Conservation (phyloP, 2,329 filamentous ascomycete genomes). For the Pleomassaria siparia region DNA sequence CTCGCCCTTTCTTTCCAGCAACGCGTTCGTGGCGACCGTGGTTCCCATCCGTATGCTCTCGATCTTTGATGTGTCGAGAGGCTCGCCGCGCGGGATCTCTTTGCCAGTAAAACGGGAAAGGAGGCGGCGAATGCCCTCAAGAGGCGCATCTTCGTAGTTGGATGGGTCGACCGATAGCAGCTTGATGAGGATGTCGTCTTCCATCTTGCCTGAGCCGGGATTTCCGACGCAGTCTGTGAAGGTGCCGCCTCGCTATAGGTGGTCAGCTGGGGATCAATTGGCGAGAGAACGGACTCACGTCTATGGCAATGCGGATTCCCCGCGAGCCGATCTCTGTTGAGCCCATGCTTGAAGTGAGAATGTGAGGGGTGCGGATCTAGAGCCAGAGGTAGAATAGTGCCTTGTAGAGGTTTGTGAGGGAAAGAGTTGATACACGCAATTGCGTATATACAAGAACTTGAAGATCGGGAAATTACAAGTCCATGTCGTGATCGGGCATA, state of each 20-base stretch:
- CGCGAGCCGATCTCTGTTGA: slow-evolving; percentile 40
- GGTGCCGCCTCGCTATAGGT: slow-evolving; percentile 71
- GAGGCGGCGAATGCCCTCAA: slow-evolving; percentile 86
- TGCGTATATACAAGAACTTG: background rate
- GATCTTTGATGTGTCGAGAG: slow-evolving; percentile 79
- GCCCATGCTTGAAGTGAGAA: slow-evolving; percentile 19
- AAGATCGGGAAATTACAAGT: background rate
- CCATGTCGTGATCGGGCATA: background rate
- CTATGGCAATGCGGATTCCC: slow-evolving; percentile 74
- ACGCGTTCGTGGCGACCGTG: slow-evolving; percentile 88
- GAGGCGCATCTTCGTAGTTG: slow-evolving; percentile 87
- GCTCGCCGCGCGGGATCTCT: slow-evolving; percentile 76
- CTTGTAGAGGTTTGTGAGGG: background rate
- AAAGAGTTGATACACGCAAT: background rate
- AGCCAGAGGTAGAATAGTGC: background rate
- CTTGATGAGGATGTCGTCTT: slow-evolving; percentile 81
- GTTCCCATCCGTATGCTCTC: slow-evolving; percentile 96
- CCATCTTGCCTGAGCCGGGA: slow-evolving; percentile 65
- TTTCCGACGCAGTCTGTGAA: slow-evolving; percentile 94
- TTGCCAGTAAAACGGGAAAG: slow-evolving; percentile 73
- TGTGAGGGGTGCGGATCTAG: background rate
- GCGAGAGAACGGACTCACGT: slow-evolving; percentile 30
- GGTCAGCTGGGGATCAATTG: slow-evolving; percentile 11
- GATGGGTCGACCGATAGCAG: slow-evolving; percentile 85
- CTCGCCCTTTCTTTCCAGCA: slow-evolving; percentile 88